Conservation (phyloP, 371 early-diverging fungal species). For the Nosema muscidifuracis region DNA sequence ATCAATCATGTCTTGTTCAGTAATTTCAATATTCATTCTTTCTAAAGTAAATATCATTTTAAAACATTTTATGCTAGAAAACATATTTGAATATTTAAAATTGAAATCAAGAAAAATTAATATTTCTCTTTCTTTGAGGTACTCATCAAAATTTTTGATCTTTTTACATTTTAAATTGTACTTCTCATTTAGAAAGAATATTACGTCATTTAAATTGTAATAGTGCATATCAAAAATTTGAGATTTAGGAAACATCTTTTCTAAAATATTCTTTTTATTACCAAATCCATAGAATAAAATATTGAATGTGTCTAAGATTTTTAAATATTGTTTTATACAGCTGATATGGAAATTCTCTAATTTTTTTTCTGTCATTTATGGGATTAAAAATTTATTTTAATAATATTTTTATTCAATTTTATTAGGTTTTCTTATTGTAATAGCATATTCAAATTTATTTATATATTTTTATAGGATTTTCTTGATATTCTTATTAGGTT, state of each 20-base stretch:
- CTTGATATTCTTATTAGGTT: no score
- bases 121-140: background rate
- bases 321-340: slow-evolving; percentile 42
- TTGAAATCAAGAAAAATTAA: slow-evolving; percentile 50
- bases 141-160: slow-evolving; percentile 33
- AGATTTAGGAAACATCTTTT: slow-evolving; percentile 53
- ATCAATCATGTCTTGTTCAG: slow-evolving; percentile 30
- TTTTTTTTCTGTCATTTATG: slow-evolving; percentile 4
- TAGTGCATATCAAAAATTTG: slow-evolving; percentile 35
- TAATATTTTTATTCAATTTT: no score
- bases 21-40: slow-evolving; percentile 31
- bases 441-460: no score
- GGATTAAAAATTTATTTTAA: no score
- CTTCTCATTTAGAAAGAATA: slow-evolving; percentile 1
- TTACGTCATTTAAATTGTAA: slow-evolving; percentile 8
- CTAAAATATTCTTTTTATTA: slow-evolving; percentile 46
- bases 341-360: slow-evolving; percentile 45
- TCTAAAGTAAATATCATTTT: slow-evolving; percentile 56
- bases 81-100: slow-evolving; percentile 11
- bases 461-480: no score
- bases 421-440: no score
- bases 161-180: slow-evolving; percentile 6
- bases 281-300: slow-evolving; percentile 61
- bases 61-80: slow-evolving; percentile 20
- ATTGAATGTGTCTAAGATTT: slow-evolving; percentile 48